Conservation (phyloP, 2,329 filamentous ascomycete genomes). For the Salinomyces thailandicus region DNA sequence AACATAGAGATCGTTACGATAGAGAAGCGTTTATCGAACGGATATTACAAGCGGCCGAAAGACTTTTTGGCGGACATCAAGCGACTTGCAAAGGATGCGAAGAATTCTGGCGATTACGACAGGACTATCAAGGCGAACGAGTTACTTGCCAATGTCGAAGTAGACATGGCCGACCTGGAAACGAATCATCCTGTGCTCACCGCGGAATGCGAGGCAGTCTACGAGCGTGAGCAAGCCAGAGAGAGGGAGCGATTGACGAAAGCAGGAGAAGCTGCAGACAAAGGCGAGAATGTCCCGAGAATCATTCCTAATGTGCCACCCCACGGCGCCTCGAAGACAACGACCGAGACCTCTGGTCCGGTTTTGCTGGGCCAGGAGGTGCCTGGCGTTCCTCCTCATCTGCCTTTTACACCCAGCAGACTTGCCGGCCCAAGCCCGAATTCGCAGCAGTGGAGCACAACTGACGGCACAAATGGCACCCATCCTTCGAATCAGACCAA, state of each 20-base stretch:
- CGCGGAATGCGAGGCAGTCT: conserved; percentile 70
- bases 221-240: conserved; percentile 59
- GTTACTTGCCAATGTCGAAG: conserved; percentile 83
- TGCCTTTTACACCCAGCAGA: conserved; percentile 40
- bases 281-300: conserved; percentile 43
- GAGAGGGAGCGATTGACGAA: conserved; percentile 38
- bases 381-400: conserved; percentile 37
- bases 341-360: conserved; percentile 35
- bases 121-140: conserved; percentile 81
- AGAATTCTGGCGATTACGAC: conserved; percentile 70
- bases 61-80: conserved; percentile 87
- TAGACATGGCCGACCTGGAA: conserved; percentile 74
- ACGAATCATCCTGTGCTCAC: conserved; percentile 51
- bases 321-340: conserved; percentile 32
- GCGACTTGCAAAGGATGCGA: conserved; percentile 73
- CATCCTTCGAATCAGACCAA: conserved; percentile 29
- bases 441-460: conserved; percentile 47
- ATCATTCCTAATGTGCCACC: conserved; percentile 31
- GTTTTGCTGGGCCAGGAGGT: conserved; percentile 53
- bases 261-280: conserved; percentile 50
- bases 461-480: conserved; percentile 27
- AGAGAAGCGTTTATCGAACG: conserved; percentile 91
- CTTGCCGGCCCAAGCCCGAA: conserved; percentile 48
- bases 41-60: conserved; percentile 82
- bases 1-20: conserved; percentile 89